Percentiles rank a stretch among this genome's conserved stretches.
Evolutionary conservation across 2,329 filamentous ascomycete species (phyloP).

Genomic region (Cordyceps pruinosa): DNA sequence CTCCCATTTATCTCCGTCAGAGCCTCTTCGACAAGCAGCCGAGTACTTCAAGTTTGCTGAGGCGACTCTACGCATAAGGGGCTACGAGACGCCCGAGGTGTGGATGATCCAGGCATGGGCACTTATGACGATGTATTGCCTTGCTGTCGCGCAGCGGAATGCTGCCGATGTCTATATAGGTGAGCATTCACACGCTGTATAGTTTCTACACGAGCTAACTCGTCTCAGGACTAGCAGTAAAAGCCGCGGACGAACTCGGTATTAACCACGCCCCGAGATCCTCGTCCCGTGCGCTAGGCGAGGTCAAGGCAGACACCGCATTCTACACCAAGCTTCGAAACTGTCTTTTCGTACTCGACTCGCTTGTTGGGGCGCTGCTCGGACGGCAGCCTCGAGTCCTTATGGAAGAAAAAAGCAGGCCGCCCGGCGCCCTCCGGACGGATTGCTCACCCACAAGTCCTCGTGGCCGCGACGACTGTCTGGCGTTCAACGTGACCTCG

Average conservation of each 20-base stretch:
- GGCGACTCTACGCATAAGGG: slow-evolving; percentile 36
- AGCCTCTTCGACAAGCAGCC: slow-evolving; percentile 48
- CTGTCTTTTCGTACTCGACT: slow-evolving; percentile 5
- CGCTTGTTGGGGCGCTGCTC: neutral
- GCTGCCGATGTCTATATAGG: slow-evolving; percentile 57
- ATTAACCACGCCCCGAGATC: neutral
- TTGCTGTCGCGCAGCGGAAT: slow-evolving; percentile 55
- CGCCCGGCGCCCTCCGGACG: neutral
- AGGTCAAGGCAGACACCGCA: neutral
- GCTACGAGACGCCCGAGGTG: slow-evolving; percentile 56
- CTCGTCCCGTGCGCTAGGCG: neutral
- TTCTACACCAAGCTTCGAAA: slow-evolving; percentile 1
- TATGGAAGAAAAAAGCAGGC: neutral
- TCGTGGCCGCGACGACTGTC: neutral
- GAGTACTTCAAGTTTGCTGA: slow-evolving; percentile 56
- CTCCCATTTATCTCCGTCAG: slow-evolving; percentile 10
- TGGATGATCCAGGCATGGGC: slow-evolving; percentile 59
- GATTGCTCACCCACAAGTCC: neutral
- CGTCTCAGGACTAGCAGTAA: slow-evolving; percentile 51
- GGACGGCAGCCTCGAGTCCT: neutral
- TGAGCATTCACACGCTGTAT: slow-evolving; percentile 22
- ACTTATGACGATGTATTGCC: slow-evolving; percentile 58
- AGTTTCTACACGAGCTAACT: slow-evolving; percentile 12
- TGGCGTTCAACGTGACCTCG: neutral
- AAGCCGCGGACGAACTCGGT: slow-evolving; percentile 46